Percentiles rank a stretch among this genome's conserved stretches.
phyloP scores from a whole-genome alignment of 768 basidiomycete genomes.

The Pleurotus platypus region DNA sequence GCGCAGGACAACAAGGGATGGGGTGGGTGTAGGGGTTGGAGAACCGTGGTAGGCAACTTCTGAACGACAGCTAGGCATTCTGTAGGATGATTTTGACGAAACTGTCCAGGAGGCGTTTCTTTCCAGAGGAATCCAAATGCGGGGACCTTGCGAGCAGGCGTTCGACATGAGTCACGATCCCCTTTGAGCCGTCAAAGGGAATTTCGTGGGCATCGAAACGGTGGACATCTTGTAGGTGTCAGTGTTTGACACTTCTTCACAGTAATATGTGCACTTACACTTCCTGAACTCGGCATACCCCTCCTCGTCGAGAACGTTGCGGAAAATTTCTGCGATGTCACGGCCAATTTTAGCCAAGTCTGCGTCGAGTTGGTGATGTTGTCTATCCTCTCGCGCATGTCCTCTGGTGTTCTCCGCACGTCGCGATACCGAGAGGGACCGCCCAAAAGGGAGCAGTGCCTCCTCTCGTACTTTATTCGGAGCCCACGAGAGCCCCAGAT shows the following conservation, averaged over 20 bases:
- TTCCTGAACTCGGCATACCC: conserved; percentile 54
- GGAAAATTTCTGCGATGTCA: conserved; percentile 47
- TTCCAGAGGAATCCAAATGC: conserved; percentile 41
- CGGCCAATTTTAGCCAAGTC: conserved; percentile 32
- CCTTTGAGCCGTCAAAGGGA: conserved; percentile 69
- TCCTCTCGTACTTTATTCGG: conserved; percentile 65
- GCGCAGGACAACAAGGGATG: background rate
- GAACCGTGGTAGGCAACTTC: too few species aligned
- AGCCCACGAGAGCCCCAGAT: conserved; percentile 70
- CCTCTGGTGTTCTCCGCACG: conserved; percentile 13
- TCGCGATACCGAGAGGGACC: conserved; percentile 15
- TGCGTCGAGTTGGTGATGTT: conserved; percentile 15
- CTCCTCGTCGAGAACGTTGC: conserved; percentile 40
- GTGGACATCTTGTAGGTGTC: conserved; percentile 52
- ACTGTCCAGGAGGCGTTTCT: conserved; percentile 51
- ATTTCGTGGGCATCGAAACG: conserved; percentile 74
- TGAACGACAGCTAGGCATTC: conserved; percentile 28
- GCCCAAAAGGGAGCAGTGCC: conserved; percentile 49
- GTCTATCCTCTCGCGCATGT: conserved; percentile 16
- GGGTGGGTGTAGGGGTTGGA: background rate
- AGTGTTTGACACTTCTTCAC: conserved; percentile 1
- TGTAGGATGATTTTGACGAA: conserved; percentile 60
- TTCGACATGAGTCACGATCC: conserved; percentile 64
- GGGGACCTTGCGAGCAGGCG: conserved; percentile 51
- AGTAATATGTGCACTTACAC: conserved; percentile 40